These are phyloP conservation scores for Salix koriyanagi DNA, from an alignment of 345 rosid species.

Conservation along the genomic window DNA sequence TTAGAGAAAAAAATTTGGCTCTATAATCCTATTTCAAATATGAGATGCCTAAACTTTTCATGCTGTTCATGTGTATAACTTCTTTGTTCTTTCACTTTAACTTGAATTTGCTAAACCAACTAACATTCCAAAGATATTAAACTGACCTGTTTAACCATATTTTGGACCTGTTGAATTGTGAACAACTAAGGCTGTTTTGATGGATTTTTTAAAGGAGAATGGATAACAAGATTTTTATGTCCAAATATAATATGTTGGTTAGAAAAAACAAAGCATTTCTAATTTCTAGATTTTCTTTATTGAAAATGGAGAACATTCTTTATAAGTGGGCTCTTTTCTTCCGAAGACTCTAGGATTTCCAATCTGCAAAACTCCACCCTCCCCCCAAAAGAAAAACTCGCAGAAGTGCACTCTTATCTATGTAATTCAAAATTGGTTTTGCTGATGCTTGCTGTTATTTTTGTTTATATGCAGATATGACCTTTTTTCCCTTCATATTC, in stretches of 20 bases:
- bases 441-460: not conserved
- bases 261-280: not conserved
- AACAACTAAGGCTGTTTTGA: not conserved
- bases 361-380: not conserved
- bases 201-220: not conserved
- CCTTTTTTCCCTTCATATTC: not conserved
- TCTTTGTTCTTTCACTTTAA: not conserved
- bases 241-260: not conserved
- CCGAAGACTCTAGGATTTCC: not conserved
- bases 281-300: not conserved
- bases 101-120: not conserved
- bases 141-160: not conserved
- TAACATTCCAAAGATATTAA: not conserved
- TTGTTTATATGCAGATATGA: not conserved
- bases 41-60: not conserved
- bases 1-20: not conserved
- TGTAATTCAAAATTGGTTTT: not conserved
- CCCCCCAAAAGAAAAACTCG: not conserved
- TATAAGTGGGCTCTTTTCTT: not conserved
- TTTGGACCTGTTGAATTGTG: not conserved
- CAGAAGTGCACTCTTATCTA: not conserved
- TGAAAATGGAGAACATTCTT: not conserved
- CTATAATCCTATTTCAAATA: not conserved
- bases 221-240: not conserved
- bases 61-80: not conserved